phyloP scores from a whole-genome alignment of 805 yeast species.

The Kazachstania kunashirensis region DNA sequence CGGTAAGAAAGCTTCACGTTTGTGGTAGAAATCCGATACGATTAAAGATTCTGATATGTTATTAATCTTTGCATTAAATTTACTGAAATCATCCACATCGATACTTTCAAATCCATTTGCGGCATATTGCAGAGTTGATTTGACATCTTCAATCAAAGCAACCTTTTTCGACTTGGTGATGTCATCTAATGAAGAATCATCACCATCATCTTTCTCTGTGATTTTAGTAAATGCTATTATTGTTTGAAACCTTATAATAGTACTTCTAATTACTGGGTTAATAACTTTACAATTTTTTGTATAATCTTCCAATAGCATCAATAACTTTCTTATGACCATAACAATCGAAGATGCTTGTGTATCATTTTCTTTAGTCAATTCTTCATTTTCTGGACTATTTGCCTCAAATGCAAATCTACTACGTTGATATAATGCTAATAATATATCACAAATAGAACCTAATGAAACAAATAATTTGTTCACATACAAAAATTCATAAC shows the following conservation, averaged over 20 bases:
- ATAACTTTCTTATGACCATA: conserved; percentile 17
- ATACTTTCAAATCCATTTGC: conserved; percentile 16
- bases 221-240: conserved; percentile 13
- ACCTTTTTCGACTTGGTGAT: not conserved
- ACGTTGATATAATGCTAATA: conserved; percentile 21
- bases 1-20: conserved; percentile 15
- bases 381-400: not conserved
- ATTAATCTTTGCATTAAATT: conserved; percentile 15
- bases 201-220: conserved; percentile 3
- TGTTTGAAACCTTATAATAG: conserved; percentile 13
- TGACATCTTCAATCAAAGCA: conserved; percentile 1
- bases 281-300: conserved; percentile 23
- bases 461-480: conserved; percentile 21
- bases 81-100: conserved; percentile 8
- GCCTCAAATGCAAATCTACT: conserved; percentile 6
- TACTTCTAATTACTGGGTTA: conserved; percentile 12
- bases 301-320: conserved; percentile 24
- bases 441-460: conserved; percentile 17
- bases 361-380: conserved; percentile 4
- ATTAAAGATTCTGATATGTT: conserved; percentile 26
- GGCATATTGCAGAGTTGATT: not conserved
- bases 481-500: conserved; percentile 25
- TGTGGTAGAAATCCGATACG: conserved; percentile 21
- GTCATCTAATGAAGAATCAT: conserved; percentile 5
- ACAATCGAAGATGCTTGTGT: conserved; percentile 12